Conservation (phyloP, 129 eudicot species). For the Tagetes patula region DNA sequence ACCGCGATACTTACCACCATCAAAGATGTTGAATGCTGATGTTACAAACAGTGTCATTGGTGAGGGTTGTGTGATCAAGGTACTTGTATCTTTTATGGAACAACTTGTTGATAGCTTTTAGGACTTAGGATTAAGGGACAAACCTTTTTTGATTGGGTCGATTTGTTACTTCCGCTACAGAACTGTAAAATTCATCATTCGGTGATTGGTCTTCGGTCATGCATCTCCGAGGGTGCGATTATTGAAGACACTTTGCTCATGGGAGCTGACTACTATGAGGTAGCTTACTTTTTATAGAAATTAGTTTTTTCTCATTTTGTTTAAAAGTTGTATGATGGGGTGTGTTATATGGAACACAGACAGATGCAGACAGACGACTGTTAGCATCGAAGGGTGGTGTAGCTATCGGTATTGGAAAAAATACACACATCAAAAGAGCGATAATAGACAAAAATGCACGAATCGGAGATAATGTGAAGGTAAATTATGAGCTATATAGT, state of each 20-base stretch:
- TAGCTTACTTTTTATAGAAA: conserved; percentile 2
- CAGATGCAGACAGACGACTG: conserved; percentile 67
- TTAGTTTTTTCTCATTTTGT: not conserved
- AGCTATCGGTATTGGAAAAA: conserved; percentile 84
- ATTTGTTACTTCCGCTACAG: conserved; percentile 35
- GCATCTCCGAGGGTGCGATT: conserved; percentile 88
- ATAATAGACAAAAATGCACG: conserved; percentile 50
- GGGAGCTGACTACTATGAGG: conserved; percentile 99
- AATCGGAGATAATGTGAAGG: conserved; percentile 44
- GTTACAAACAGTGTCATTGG: conserved; percentile 90
- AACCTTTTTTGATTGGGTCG: not conserved
- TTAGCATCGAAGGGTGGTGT: conserved; percentile 78
- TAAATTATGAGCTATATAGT: not conserved
- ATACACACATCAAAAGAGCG: conserved; percentile 78
- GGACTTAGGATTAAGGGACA: not conserved
- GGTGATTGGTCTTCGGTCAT: conserved; percentile 88
- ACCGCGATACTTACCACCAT: conserved; percentile 92
- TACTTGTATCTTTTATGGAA: conserved; percentile 10
- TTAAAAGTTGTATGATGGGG: not conserved
- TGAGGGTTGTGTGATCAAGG: conserved; percentile 96
- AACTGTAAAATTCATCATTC: conserved; percentile 94
- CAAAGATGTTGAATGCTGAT: conserved; percentile 94
- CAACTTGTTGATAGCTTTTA: not conserved
- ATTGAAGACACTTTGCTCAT: conserved; percentile 83
- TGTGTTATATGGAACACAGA: conserved; percentile 51